phyloP scores from a whole-genome alignment of 1,139 yeast species.

The Yamadazyma kanchanaburiensis region DNA sequence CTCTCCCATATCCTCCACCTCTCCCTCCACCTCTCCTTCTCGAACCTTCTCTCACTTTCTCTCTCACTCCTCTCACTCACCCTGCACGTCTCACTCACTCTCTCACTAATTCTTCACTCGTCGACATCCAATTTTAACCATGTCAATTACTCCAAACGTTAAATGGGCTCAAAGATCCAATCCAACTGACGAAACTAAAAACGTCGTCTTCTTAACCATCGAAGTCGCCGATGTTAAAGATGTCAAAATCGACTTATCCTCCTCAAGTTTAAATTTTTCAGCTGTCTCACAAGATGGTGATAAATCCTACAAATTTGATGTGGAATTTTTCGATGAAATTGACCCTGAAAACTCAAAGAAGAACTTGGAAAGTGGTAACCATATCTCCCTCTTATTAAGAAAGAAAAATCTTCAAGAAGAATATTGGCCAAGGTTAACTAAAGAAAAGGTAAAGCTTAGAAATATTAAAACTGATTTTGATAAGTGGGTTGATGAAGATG shows the following conservation, averaged over 20 bases:
- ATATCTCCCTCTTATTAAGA: constrained; percentile 64
- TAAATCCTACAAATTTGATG: constrained; percentile 50
- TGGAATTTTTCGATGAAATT: constrained; percentile 73
- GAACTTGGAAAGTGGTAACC: constrained; percentile 63
- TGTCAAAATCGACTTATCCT: constrained; percentile 60
- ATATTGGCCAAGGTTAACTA: constrained; percentile 90
- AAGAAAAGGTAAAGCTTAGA: constrained; percentile 65
- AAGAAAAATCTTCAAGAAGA: constrained; percentile 68
- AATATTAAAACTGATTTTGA: constrained; percentile 93
- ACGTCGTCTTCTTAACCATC: constrained; percentile 72
- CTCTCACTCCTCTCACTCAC: constrained; percentile 1
- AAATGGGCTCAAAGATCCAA: constrained; percentile 97
- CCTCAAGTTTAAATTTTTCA: constrained; percentile 53
- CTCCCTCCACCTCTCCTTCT: too few species aligned
- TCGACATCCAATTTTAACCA: constrained; percentile 1
- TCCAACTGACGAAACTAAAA: constrained; percentile 65
- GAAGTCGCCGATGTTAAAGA: constrained; percentile 67
- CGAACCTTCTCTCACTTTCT: constrained; percentile 6
- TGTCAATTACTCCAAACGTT: constrained; percentile 36
- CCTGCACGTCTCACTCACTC: constrained; percentile 1
- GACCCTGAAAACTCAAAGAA: constrained; percentile 64
- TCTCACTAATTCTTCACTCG: constrained; percentile 1
- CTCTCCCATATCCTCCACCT: too few species aligned
- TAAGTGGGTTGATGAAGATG: constrained; percentile 96
- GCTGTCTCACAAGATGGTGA: constrained; percentile 53